A percentile compares a stretch with the other conserved stretches of the same genome.
Evolutionary conservation across 305 asterid genomes (phyloP).

Genomic region (Petunia hybrid): DNA sequence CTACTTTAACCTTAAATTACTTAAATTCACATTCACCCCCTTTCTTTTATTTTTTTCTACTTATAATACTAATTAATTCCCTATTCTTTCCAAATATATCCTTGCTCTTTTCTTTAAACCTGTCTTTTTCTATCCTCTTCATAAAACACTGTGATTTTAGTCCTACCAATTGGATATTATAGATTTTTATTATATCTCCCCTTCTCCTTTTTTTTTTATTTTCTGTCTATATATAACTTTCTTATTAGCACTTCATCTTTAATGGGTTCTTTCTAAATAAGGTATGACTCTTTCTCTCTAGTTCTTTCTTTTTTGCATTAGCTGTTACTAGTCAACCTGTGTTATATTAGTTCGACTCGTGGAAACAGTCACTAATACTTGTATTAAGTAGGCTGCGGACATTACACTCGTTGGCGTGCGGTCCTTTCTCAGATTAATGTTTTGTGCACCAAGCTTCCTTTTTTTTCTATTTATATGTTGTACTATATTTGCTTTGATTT

Average conservation of each 20-base stretch:
- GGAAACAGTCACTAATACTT: too few relatives aligned
- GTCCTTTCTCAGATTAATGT: too few relatives aligned
- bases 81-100: conserved; percentile 39
- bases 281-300: conserved; percentile 37
- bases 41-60: not conserved
- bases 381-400: too few relatives aligned
- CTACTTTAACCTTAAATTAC: conserved; percentile 39
- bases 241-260: conserved; percentile 27
- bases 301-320: not conserved
- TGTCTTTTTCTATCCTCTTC: conserved; percentile 39
- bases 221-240: conserved; percentile 28
- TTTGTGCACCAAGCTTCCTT: too few relatives aligned
- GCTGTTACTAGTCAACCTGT: conserved; percentile 24
- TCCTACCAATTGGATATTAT: conserved; percentile 50
- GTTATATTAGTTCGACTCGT: not conserved
- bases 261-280: conserved; percentile 40
- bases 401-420: too few relatives aligned
- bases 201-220: conserved; percentile 15
- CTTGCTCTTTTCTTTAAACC: conserved; percentile 30
- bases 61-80: too few relatives aligned
- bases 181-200: conserved; percentile 34
- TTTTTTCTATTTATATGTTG: conserved; percentile 10
- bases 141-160: conserved; percentile 41
- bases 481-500: not conserved
- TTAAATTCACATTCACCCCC: not conserved